Conservation (phyloP, 805 yeast genomes). For the Ogataea zsoltii region DNA sequence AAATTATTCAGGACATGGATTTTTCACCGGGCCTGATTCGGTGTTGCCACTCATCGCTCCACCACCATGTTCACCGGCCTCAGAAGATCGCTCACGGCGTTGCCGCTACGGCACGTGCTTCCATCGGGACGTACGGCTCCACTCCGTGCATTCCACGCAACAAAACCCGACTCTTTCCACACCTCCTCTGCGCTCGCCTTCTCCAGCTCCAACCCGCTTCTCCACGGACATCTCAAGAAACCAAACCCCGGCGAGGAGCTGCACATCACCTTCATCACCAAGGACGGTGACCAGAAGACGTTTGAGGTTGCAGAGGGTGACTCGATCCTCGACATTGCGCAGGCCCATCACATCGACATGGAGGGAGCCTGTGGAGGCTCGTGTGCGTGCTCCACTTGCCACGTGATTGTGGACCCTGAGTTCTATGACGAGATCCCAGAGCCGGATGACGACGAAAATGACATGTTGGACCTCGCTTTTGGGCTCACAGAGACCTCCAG, state of each 20-base stretch:
- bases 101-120: not conserved
- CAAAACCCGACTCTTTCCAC: constrained; percentile 1
- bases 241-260: constrained; percentile 94
- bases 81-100: not conserved
- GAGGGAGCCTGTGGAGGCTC: constrained; percentile 99
- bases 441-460: constrained; percentile 97
- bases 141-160: not conserved
- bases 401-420: constrained; percentile 93
- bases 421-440: constrained; percentile 89
- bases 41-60: not conserved
- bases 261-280: constrained; percentile 83
- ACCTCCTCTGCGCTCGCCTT: not conserved
- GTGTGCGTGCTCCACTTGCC: constrained; percentile 98
- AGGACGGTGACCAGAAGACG: constrained; percentile 82
- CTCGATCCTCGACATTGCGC: constrained; percentile 89
- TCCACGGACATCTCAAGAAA: constrained; percentile 84
- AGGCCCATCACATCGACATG: constrained; percentile 90
- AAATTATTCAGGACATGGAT: not conserved
- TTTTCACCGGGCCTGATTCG: not conserved
- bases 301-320: constrained; percentile 93
- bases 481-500: constrained; percentile 97
- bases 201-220: no score
- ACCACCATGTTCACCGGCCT: no score
- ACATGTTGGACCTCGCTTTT: constrained; percentile 96
- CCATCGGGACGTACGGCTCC: not conserved